These are phyloP conservation scores for Colletotrichum caudatum DNA, from an alignment of 2,329 filamentous ascomycete species.

Conservation along the genomic window DNA sequence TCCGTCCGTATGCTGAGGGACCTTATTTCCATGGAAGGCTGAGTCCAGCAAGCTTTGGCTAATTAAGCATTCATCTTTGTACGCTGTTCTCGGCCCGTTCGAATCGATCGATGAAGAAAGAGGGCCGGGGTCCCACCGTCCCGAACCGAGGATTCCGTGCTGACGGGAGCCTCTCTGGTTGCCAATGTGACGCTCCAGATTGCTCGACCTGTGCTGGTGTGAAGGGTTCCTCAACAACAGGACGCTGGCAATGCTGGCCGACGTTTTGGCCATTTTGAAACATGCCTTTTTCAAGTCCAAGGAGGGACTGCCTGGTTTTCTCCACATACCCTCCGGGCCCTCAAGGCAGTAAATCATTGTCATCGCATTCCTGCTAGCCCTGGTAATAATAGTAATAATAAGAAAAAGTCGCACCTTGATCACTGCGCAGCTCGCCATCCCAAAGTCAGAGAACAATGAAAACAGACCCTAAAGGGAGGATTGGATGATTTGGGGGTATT, in stretches of 20 bases:
- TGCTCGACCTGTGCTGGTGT: not conserved
- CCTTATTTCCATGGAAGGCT: not conserved
- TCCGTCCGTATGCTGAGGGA: not conserved
- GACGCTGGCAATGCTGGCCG: not conserved
- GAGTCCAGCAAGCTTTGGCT: not conserved
- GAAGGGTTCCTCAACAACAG: not conserved
- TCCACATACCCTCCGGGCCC: not conserved
- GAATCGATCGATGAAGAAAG: not conserved
- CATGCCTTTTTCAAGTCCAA: not conserved
- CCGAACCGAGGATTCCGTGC: slow-evolving; percentile 6
- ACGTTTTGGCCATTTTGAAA: not conserved
- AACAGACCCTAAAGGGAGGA: slow-evolving; percentile 1
- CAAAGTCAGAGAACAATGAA: slow-evolving; percentile 20
- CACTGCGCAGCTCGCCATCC: slow-evolving; percentile 33
- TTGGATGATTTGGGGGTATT: not conserved
- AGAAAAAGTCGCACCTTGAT: slow-evolving; percentile 30
- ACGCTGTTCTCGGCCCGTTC: not conserved
- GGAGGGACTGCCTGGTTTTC: not conserved
- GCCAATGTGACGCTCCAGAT: not conserved
- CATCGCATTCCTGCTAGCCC: slow-evolving; percentile 36
- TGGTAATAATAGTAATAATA: slow-evolving; percentile 11
- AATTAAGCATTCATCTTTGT: not conserved
- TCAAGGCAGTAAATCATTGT: slow-evolving; percentile 27
- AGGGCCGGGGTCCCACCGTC: not conserved
- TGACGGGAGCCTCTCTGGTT: not conserved